Percentiles rank a stretch among this genome's conserved stretches.
These are phyloP conservation scores for Fusarium continuum DNA, from an alignment of 2,329 filamentous ascomycete genomes.

Conservation along the genomic window DNA sequence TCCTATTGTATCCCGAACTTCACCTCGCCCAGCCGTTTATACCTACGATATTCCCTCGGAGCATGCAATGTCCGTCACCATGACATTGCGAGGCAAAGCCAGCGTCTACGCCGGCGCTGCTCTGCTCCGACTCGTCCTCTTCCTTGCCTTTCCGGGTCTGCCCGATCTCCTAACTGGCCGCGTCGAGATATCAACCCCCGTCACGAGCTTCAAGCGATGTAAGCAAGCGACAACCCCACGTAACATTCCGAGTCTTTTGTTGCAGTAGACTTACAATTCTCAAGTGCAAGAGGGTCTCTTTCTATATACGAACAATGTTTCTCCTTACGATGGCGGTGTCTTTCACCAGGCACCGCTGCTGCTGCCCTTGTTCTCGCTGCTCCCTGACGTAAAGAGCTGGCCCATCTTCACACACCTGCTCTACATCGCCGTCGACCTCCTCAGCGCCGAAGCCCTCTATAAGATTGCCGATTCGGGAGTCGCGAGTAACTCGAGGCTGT, in stretches of 20 bases:
- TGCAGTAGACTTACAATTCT: conserved; percentile 4
- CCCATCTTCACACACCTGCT: conserved; percentile 81
- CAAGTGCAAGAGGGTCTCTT: conserved; percentile 88
- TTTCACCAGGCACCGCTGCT: conserved; percentile 86
- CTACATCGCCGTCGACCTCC: conserved; percentile 81
- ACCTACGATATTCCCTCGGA: conserved; percentile 36
- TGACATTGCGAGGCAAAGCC: conserved; percentile 54
- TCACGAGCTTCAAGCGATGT: conserved; percentile 98
- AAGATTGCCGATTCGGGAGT: conserved; percentile 84
- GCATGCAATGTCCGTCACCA: conserved; percentile 51
- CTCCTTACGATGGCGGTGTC: conserved; percentile 93
- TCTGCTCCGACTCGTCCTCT: conserved; percentile 80
- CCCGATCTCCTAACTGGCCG: conserved; percentile 87
- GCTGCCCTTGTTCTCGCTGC: conserved; percentile 87
- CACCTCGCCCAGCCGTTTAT: conserved; percentile 35
- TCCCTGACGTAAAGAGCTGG: conserved; percentile 74
- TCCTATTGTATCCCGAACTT: conserved; percentile 19
- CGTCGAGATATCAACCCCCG: conserved; percentile 95
- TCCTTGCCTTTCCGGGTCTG: conserved; percentile 81
- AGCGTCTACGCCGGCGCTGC: conserved; percentile 79
- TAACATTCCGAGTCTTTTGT: not conserved
- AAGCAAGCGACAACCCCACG: conserved; percentile 55
- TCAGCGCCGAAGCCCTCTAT: conserved; percentile 82
- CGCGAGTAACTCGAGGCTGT: conserved; percentile 76
- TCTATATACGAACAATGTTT: conserved; percentile 94